Conservation (phyloP, 306 rosid species). For the Sechiopsis laciniata region DNA sequence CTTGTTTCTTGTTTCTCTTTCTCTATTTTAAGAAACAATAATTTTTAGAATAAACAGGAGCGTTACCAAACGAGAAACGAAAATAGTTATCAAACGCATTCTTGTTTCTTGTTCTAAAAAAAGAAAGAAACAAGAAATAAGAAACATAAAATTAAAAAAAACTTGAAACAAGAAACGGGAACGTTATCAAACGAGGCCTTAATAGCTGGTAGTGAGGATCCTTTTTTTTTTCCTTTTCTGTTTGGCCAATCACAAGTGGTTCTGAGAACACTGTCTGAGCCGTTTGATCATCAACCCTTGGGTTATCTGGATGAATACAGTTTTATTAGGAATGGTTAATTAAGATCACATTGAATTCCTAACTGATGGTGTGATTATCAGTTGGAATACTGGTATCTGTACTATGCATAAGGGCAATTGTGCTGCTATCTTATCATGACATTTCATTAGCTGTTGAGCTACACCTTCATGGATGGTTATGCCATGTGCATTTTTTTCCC, state of each 20-base stretch:
- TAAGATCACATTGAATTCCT: background rate
- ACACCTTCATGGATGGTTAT: background rate
- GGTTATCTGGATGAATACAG: background rate
- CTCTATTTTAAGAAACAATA: no score
- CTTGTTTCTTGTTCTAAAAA: no score
- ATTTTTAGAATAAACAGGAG: no score
- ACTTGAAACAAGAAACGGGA: no score
- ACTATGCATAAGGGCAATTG: background rate
- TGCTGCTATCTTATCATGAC: background rate
- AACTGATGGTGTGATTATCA: background rate
- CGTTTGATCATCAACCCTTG: constrained; percentile 3
- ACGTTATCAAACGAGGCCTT: no score
- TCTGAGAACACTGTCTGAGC: background rate
- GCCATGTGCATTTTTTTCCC: background rate
- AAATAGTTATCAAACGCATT: no score
- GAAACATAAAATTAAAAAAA: no score
- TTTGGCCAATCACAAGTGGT: background rate
- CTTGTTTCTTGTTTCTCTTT: no score
- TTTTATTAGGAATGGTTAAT: background rate
- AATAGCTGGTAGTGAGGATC: background rate
- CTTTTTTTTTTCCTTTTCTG: background rate
- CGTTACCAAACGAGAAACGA: no score
- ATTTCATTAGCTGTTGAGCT: constrained; percentile 2
- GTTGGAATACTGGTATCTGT: background rate
- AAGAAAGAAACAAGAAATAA: no score